Evolutionary conservation across 768 basidiomycete genomes (phyloP).

Genomic region (Lepiota brunneoincarnata): DNA sequence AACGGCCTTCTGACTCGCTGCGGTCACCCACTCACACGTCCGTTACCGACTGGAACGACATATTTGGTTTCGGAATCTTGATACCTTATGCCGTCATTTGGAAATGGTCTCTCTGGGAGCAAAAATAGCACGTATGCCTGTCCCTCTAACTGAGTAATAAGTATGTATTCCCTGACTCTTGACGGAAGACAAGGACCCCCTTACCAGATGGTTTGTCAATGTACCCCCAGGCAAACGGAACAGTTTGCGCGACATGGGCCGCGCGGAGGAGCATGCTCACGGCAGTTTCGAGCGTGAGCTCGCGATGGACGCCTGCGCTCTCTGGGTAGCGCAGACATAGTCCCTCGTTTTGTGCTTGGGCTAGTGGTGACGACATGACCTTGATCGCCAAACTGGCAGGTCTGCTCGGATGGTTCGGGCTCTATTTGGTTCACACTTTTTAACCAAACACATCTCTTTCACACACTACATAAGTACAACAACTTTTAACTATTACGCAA

Average conservation of each 20-base stretch:
- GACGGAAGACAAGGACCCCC: conserved; percentile 17
- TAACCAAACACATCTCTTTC: no score
- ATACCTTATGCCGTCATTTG: conserved; percentile 75
- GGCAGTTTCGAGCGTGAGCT: conserved; percentile 55
- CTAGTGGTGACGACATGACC: conserved; percentile 24
- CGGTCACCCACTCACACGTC: conserved; percentile 46
- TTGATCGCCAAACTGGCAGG: neutral
- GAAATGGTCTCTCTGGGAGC: conserved; percentile 56
- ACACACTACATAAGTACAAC: neutral
- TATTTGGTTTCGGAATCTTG: conserved; percentile 70
- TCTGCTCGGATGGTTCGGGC: neutral
- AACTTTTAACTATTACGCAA: neutral
- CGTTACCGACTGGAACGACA: conserved; percentile 43
- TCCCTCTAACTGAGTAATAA: conserved; percentile 45
- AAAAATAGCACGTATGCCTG: conserved; percentile 66
- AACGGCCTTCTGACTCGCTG: neutral
- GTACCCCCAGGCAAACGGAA: conserved; percentile 71
- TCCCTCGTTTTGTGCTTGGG: conserved; percentile 55
- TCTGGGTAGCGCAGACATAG: conserved; percentile 74
- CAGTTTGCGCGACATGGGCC: conserved; percentile 48
- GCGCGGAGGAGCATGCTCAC: conserved; percentile 60
- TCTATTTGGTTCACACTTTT: neutral
- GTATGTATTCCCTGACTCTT: neutral
- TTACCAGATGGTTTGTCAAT: conserved; percentile 76
- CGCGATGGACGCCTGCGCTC: conserved; percentile 52